Percentiles rank a stretch among this genome's conserved stretches.
phyloP scores from a whole-genome alignment of 495 filamentous ascomycete genomes.

The Darksidea phi region DNA sequence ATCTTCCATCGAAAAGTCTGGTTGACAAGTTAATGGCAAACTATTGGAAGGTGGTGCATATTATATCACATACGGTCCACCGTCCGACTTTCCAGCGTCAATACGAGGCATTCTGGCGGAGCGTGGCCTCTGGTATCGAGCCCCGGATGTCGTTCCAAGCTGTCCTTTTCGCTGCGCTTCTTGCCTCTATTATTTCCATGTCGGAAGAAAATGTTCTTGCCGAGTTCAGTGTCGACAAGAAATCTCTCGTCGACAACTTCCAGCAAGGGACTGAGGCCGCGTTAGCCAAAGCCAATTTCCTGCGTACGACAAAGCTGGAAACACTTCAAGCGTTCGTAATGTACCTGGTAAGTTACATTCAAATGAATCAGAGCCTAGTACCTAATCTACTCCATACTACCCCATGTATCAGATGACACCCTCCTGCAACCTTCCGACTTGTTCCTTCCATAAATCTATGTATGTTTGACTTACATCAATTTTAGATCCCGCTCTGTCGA shows the following conservation, averaged over 20 bases:
- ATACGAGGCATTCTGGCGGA: constrained; percentile 64
- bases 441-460: too few relatives aligned
- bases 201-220: constrained; percentile 51
- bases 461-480: background rate
- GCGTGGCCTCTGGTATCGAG: constrained; percentile 54
- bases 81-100: constrained; percentile 60
- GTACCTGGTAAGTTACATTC: constrained; percentile 58
- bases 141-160: constrained; percentile 64
- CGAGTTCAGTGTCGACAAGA: constrained; percentile 54
- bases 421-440: background rate
- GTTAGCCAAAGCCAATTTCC: constrained; percentile 63
- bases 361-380: background rate
- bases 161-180: constrained; percentile 63
- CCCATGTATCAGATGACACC: too few relatives aligned
- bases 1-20: constrained; percentile 52
- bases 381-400: background rate
- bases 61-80: constrained; percentile 63
- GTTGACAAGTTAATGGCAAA: constrained; percentile 60
- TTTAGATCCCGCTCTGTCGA: constrained; percentile 66
- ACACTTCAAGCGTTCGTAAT: constrained; percentile 73
- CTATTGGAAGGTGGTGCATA: constrained; percentile 66
- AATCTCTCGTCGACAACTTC: constrained; percentile 56
- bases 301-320: constrained; percentile 67
- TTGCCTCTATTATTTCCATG: constrained; percentile 66
- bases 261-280: constrained; percentile 63